These are phyloP conservation scores for Infundibulicybe gibba DNA, from an alignment of 768 basidiomycete genomes.

Conservation along the genomic window DNA sequence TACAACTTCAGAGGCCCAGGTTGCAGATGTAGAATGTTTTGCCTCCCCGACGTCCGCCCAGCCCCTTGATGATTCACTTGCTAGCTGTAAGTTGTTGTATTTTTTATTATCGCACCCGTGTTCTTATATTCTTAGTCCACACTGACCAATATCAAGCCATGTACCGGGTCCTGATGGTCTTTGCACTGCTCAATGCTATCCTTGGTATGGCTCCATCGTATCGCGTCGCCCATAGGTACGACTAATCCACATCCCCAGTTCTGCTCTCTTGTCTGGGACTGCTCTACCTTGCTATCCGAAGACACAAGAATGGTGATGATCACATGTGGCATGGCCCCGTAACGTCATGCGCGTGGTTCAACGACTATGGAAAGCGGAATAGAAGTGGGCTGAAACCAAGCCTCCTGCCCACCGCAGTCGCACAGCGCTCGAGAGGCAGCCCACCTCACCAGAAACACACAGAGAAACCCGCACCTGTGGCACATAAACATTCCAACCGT, in stretches of 20 bases:
- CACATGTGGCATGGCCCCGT: constrained; percentile 71
- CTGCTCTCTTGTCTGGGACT: constrained; percentile 32
- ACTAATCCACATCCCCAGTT: constrained; percentile 19
- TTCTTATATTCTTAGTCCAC: constrained; percentile 47
- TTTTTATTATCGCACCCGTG: no score
- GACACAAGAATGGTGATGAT: constrained; percentile 40
- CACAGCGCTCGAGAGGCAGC: constrained; percentile 3
- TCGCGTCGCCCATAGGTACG: neutral
- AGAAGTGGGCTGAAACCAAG: constrained; percentile 21
- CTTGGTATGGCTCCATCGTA: constrained; percentile 44
- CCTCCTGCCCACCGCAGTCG: constrained; percentile 30
- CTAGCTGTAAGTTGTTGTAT: constrained; percentile 64
- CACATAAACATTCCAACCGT: constrained; percentile 10
- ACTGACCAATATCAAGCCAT: constrained; percentile 89
- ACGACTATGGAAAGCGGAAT: constrained; percentile 38
- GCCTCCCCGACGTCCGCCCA: constrained; percentile 46
- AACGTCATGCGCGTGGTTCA: constrained; percentile 73
- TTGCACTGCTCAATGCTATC: constrained; percentile 73
- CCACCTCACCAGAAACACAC: constrained; percentile 3
- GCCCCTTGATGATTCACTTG: constrained; percentile 50
- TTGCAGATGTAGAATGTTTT: constrained; percentile 82
- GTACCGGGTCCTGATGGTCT: constrained; percentile 78
- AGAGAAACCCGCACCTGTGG: constrained; percentile 8
- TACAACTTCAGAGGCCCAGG: constrained; percentile 70
- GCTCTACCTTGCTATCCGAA: constrained; percentile 36